Evolutionary conservation across 495 filamentous ascomycete species (phyloP), one percentile per base, ranked within the genome.

Genomic region (Daldinia grandis): DNA sequence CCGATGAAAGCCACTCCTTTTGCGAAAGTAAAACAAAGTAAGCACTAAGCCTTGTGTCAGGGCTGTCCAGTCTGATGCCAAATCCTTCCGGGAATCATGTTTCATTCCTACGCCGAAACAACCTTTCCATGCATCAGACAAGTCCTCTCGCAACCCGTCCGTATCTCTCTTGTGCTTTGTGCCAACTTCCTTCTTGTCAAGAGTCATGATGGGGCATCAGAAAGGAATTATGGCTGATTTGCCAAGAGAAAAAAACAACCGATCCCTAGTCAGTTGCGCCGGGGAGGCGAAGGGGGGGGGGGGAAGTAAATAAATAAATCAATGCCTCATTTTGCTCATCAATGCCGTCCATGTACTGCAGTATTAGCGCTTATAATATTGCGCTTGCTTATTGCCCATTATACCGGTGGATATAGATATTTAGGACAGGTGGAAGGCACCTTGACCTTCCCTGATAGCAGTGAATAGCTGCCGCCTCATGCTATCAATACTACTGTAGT

Each of bases 401-500:
- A 55, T 69, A 5, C 27, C 38, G 24, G 24, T 14, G 12, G 21
- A 24, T 8, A 19, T 51, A 57, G 47, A 3, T 47, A n/a, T 65
- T 80, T 80, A 99, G 40, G 96, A 98, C 60, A 99, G 84, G 79
- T 98, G 96, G 87, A 99, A 99, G 58, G 96, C 96, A 17, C 96
- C 96, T 78, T 98, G 96, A n/a, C 96, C 96, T 82, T 99, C 96
- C 78, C 89, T 91, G 73, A 97, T 97, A 42, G 96, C 96, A 57
- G 92, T 89, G 47, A 88, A 88, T 33, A 99, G 81, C 76, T 90
- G 90, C 72, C 89, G 84, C 61, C 85, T 88, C 76, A 99, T 86
- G 38, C 92, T 85, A 15, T 93, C 87, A 66, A 97, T 80, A 74
- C 81, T 87, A 72, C 90, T 95, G 81, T 99, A 99, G 80, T 99